Conservation (phyloP, 1,284 basidiomycete genomes). For the Coniferiporia sulphurascens region DNA sequence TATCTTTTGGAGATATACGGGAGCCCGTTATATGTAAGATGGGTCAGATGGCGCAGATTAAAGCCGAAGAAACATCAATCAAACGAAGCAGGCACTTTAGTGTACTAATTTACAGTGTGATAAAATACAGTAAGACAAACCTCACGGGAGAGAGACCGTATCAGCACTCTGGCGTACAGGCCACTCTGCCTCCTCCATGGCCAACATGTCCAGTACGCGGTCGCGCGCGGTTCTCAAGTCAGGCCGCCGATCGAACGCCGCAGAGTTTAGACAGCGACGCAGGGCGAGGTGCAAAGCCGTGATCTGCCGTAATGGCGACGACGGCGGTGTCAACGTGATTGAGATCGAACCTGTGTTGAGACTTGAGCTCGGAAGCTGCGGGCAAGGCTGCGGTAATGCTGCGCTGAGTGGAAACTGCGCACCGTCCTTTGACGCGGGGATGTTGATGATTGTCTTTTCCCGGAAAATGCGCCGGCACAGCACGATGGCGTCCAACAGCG, state of each 20-base stretch:
- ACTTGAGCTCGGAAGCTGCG: too few relatives aligned
- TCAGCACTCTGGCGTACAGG: neutral
- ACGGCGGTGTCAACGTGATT: slow-evolving; percentile 47
- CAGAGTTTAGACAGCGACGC: slow-evolving; percentile 47
- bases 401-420: neutral
- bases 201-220: slow-evolving; percentile 47
- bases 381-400: neutral
- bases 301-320: slow-evolving; percentile 44
- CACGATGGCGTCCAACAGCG: slow-evolving; percentile 50
- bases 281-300: slow-evolving; percentile 38
- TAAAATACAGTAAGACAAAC: too few relatives aligned
- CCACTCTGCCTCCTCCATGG: slow-evolving; percentile 6
- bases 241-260: slow-evolving; percentile 48
- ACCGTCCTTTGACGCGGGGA: neutral
- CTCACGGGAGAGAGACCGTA: neutral
- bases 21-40: neutral
- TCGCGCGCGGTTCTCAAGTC: slow-evolving; percentile 63
- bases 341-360: slow-evolving; percentile 7
- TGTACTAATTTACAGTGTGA: too few relatives aligned
- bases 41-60: neutral
- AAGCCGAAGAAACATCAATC: neutral
- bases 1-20: too few relatives aligned
- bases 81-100: neutral
- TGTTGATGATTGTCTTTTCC: slow-evolving; percentile 28
- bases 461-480: slow-evolving; percentile 57